A percentile compares a stretch with the other conserved stretches of the same genome.
phyloP scores from a whole-genome alignment of 116 monocot genomes.

The Cymodocea nodosa region DNA sequence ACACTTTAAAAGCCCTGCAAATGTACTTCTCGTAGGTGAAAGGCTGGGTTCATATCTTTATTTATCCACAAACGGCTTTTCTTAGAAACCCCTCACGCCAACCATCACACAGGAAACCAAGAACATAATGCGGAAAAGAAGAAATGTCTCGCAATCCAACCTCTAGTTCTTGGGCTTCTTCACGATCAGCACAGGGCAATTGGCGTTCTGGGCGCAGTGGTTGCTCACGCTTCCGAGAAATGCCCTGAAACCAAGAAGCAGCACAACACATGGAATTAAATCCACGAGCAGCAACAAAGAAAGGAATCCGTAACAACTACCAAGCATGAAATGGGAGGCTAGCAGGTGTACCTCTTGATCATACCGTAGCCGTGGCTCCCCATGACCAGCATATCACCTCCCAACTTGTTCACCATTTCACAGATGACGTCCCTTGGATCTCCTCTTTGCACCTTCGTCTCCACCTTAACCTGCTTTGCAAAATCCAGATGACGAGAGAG shows the following conservation, averaged over 20 bases:
- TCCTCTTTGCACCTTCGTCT: conserved; percentile 32
- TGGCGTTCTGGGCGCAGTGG: conserved; percentile 20
- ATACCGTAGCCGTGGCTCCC: conserved; percentile 54
- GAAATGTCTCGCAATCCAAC: too few species aligned
- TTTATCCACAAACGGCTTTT: too few species aligned
- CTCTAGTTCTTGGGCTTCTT: conserved; percentile 9
- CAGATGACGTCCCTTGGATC: conserved; percentile 54
- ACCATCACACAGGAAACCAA: too few species aligned
- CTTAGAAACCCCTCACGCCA: too few species aligned
- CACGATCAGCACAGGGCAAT: conserved; percentile 27
- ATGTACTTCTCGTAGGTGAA: too few species aligned
- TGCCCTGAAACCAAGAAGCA: conserved; percentile 9
- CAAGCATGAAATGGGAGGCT: too few species aligned
- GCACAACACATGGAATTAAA: not conserved
- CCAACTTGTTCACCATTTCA: conserved; percentile 20
- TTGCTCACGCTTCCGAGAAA: conserved; percentile 28
- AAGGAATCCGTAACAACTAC: not conserved
- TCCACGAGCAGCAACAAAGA: not conserved
- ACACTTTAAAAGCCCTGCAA: too few species aligned
- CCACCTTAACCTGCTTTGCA: conserved; percentile 16
- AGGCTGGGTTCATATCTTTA: too few species aligned
- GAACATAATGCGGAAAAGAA: too few species aligned
- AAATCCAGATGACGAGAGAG: too few species aligned
- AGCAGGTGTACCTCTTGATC: conserved; percentile 31
- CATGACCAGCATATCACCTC: conserved; percentile 42